Evolutionary conservation across 2,329 filamentous ascomycete genomes (phyloP), one percentile per base, ranked within the genome.

Genomic region (Penicillium expansum): DNA sequence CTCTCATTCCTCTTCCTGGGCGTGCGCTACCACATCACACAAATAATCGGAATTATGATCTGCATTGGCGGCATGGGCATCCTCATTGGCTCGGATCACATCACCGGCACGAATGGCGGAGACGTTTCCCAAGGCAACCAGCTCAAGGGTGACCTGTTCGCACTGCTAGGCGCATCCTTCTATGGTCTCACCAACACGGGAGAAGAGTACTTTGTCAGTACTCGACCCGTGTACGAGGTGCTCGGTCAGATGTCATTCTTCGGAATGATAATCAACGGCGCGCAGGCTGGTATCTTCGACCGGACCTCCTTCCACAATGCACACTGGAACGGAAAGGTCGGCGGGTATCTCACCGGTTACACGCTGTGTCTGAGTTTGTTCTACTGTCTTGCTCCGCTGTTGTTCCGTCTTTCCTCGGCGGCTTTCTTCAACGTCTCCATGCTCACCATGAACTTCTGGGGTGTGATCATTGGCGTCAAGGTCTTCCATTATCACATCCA

Each of bases 391-490:
- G 92, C 90, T 0, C 94, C 94, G 0, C 78, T 97, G 53, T 83
- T 99, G 61, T 87, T 97, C 76, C 90, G 94, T 63, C 89, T 97
- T 79, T 89, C 89, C 29, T 90, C 86, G 16, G 94, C 94, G 3
- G 93, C 92, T 20, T 97, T 99, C 77, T 95, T 97, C 80, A 96
- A 99, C 76, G 96, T 97, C 69, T 93, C 89, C 8, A 80, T 99
- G 63, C 81, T 99, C 58, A 97, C 94, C 2, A 91, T 87, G 67
- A 97, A 96, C 77, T 97, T 97, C 79, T 99, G 94, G 94, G 92
- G 92, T 63, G 89, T 96, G 60, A 89, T 95, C 64, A 93, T 99
- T 66, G 94, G 94, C 48, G 85, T 95, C 65, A 83, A 87, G 71
- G 90, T 97, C 48, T 96, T 99, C 69, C 85, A 88, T 43, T 84